These are phyloP conservation scores for Talaromyces sp. DNA, from an alignment of 2,329 filamentous ascomycete genomes.

Conservation along the genomic window DNA sequence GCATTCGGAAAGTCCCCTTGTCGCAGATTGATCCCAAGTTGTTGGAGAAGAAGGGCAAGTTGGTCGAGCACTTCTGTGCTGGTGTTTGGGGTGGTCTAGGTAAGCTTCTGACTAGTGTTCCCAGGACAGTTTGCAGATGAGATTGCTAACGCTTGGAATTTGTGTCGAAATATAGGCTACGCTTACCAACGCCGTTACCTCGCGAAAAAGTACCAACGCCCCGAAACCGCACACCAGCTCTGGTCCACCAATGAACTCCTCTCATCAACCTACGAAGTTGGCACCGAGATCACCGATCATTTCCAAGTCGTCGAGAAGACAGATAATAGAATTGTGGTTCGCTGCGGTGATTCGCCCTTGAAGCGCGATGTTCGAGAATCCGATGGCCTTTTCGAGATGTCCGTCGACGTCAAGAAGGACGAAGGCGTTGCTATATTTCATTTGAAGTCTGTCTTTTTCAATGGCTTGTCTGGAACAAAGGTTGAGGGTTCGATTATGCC, in stretches of 20 bases:
- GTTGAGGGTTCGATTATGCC: slow-evolving; percentile 45
- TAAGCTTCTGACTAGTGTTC: slow-evolving; percentile 34
- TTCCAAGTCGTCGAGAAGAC: slow-evolving; percentile 69
- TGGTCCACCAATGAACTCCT: slow-evolving; percentile 58
- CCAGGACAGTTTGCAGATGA: neutral
- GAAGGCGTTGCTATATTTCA: slow-evolving; percentile 60
- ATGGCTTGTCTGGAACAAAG: slow-evolving; percentile 45
- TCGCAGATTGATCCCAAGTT: slow-evolving; percentile 63
- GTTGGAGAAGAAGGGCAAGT: slow-evolving; percentile 57
- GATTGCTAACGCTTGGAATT: neutral
- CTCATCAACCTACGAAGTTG: slow-evolving; percentile 57
- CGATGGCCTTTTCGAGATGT: slow-evolving; percentile 66
- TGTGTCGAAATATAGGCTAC: slow-evolving; percentile 28
- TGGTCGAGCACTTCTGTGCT: slow-evolving; percentile 64
- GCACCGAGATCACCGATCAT: slow-evolving; percentile 65
- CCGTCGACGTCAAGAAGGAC: slow-evolving; percentile 57
- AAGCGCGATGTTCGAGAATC: slow-evolving; percentile 54
- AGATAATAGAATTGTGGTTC: slow-evolving; percentile 57
- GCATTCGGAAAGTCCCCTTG: slow-evolving; percentile 60
- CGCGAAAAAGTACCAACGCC: slow-evolving; percentile 56
- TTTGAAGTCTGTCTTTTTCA: slow-evolving; percentile 63
- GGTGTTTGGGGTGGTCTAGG: slow-evolving; percentile 65
- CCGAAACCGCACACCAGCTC: slow-evolving; percentile 57
- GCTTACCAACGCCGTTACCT: slow-evolving; percentile 57
- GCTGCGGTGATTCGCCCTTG: slow-evolving; percentile 64